Base-by-base conservation (phyloP, 495 filamentous ascomycete species). In the Penicillium egyptiacum region DNA sequence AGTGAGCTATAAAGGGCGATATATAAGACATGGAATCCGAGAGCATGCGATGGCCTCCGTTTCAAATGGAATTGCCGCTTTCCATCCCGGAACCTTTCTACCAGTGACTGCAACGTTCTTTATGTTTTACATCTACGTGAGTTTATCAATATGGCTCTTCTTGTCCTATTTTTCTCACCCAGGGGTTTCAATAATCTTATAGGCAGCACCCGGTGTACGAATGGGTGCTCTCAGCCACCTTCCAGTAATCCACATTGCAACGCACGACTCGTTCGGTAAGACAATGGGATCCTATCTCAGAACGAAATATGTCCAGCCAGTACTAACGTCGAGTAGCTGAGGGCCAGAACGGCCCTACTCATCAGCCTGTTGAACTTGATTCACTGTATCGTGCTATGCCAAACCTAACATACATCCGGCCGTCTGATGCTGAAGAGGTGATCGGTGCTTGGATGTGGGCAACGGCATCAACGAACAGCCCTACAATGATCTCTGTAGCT, bases 341-440 rank as follows among this genome's bases (percentile, higher is more conserved):
- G 8, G 80, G 79, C 33, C 71, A 83, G 61, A 73, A 82, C 57
- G 79, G 79, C 2, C 80, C 76, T 0, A 83, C 79, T 4, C 78
- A 83, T 63, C 79, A 83, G 57, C 79, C 79, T 2, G 67, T 83
- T 31, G 79, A 75, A 49, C 60, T 81, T 16, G 73, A 70, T n/a
- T 61, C 74, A 1, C 62, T 81, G 8, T 83, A 75, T 64, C 69
- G 79, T 8, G 73, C 77, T 10, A 81, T 83, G 80, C 80, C 78
- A 8, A 80, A 80, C 46, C 55, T 81, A 5, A 67, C 72, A 19
- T 77, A 79, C 68, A 75, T 81, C 39, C 72, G 80, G 12, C 79
- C 78, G 2, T 62, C 61, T 19, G 78, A 82, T 56, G 65, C 64
- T 25, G 79, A 82, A 60, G 79, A 57, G 37, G 28, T 39, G 3